These are phyloP conservation scores for Holtermanniella nyarrowii DNA, from an alignment of 768 basidiomycete genomes.

Conservation along the genomic window DNA sequence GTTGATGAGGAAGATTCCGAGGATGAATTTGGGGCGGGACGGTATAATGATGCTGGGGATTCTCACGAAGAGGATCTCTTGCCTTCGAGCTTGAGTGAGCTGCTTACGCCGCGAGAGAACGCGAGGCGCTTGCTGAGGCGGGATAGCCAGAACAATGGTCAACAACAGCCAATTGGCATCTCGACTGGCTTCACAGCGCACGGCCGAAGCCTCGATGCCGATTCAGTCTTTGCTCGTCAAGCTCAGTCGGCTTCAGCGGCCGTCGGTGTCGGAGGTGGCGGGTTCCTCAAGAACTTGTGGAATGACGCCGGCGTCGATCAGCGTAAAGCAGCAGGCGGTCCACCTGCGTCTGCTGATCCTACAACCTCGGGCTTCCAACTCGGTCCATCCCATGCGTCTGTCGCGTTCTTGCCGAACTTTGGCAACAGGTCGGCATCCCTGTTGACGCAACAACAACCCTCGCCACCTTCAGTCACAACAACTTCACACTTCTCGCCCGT, in stretches of 20 bases:
- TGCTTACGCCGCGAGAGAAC: conserved; percentile 79
- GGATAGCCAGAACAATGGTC: conserved; percentile 23
- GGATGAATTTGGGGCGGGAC: conserved; percentile 3
- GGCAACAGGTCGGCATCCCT: conserved; percentile 3
- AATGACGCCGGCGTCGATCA: conserved; percentile 47
- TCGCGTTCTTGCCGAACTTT: conserved; percentile 60
- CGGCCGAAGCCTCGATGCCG: conserved; percentile 3
- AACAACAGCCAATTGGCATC: background rate
- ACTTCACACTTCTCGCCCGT: background rate
- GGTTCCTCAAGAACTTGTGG: conserved; percentile 50
- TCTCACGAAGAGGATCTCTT: conserved; percentile 55
- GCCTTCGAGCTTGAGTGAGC: conserved; percentile 75
- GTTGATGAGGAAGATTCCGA: conserved; percentile 61
- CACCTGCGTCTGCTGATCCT: background rate
- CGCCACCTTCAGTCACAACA: background rate
- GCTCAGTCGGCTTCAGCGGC: conserved; percentile 38
- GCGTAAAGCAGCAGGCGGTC: background rate
- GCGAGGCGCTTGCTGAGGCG: conserved; percentile 55
- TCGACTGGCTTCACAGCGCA: background rate
- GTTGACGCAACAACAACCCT: background rate
- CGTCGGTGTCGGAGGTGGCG: conserved; percentile 21
- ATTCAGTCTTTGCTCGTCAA: background rate
- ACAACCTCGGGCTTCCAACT: conserved; percentile 35
- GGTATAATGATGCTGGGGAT: background rate
- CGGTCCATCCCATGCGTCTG: conserved; percentile 66